phyloP scores from a whole-genome alignment of 345 rosid genomes.

The Erodium maritimum region DNA sequence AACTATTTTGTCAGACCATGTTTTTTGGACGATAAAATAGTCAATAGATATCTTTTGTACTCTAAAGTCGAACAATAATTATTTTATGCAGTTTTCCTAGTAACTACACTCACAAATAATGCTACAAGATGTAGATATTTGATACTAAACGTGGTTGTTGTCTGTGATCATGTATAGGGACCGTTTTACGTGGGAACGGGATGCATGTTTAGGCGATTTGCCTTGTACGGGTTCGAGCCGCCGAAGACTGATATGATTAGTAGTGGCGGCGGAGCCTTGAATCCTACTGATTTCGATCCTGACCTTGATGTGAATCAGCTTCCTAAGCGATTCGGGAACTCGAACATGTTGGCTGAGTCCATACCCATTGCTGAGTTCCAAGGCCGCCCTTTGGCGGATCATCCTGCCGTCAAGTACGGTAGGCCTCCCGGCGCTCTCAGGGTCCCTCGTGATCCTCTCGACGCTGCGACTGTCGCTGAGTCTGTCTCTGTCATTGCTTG shows the following conservation, averaged over 20 bases:
- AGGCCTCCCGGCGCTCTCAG: conserved; percentile 80
- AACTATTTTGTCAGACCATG: too few species aligned
- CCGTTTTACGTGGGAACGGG: conserved; percentile 96
- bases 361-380: conserved; percentile 78
- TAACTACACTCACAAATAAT: too few species aligned
- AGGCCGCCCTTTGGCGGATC: conserved; percentile 85
- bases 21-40: too few species aligned
- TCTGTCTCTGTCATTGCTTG: conserved; percentile 89
- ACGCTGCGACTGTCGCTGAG: conserved; percentile 79
- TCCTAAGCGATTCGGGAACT: conserved; percentile 88
- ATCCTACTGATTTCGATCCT: conserved; percentile 65
- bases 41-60: too few species aligned
- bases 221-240: conserved; percentile 85
- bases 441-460: conserved; percentile 76
- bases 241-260: conserved; percentile 37
- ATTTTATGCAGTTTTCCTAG: too few species aligned
- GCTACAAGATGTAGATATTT: too few species aligned
- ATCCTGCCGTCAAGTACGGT: conserved; percentile 73
- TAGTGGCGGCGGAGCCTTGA: conserved; percentile 36
- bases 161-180: conserved; percentile 28
- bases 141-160: not conserved
- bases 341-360: conserved; percentile 74
- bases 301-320: conserved; percentile 67
- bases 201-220: conserved; percentile 80
- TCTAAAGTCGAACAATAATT: too few species aligned